Percentiles rank a stretch among this genome's conserved stretches.
phyloP scores from a whole-genome alignment of 345 rosid species.

The Excoecaria agallocha region DNA sequence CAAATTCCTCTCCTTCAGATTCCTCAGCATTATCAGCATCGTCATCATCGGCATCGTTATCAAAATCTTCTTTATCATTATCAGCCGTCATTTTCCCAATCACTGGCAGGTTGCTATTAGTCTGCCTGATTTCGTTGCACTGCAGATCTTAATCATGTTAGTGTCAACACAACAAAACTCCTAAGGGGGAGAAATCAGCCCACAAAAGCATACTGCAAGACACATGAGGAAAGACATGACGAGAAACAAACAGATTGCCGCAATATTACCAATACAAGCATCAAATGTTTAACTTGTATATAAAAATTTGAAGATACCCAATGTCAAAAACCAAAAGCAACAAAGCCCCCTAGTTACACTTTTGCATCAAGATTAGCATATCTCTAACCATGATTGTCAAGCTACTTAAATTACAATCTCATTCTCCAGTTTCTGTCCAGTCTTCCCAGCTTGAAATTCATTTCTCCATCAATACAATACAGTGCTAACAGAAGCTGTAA shows the following conservation, averaged over 20 bases:
- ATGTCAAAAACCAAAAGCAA: not conserved
- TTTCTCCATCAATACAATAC: not conserved
- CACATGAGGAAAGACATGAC: not conserved
- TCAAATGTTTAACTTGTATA: not conserved
- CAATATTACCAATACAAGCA: not conserved
- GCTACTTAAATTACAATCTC: not conserved
- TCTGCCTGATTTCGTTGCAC: constrained; percentile 77
- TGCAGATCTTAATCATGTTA: constrained; percentile 30
- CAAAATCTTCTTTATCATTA: constrained; percentile 77
- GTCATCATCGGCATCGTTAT: constrained; percentile 77
- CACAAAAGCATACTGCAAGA: not conserved
- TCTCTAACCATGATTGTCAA: not conserved
- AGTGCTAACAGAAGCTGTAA: not conserved
- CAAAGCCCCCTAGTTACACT: not conserved
- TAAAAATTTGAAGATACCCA: not conserved
- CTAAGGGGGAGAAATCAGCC: not conserved
- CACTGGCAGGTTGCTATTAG: constrained; percentile 50
- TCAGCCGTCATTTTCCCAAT: constrained; percentile 66
- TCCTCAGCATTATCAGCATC: constrained; percentile 91
- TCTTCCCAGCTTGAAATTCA: not conserved
- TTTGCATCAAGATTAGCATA: too few relatives aligned
- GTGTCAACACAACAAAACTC: not conserved
- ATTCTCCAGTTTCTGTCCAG: not conserved
- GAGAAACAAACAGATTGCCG: not conserved
- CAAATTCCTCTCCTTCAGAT: constrained; percentile 93